Conservation (phyloP, 768 basidiomycete genomes). For the Trametes punicea region DNA sequence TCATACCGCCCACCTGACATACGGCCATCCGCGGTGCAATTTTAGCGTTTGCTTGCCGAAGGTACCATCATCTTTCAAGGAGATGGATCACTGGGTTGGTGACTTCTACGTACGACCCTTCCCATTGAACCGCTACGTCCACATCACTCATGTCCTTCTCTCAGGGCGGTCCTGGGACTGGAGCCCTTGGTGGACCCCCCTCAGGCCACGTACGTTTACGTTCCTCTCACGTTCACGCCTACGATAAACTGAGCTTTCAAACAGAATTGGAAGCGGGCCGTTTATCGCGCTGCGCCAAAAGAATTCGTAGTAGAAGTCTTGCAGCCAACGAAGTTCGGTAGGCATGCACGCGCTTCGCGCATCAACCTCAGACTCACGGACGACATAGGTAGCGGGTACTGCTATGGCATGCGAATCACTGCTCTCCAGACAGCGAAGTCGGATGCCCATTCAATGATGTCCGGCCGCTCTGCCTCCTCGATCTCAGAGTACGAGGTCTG, state of each 20-base stretch:
- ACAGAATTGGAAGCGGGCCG: slow-evolving; percentile 60
- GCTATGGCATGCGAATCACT: slow-evolving; percentile 61
- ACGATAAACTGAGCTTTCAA: not conserved
- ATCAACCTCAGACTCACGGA: slow-evolving; percentile 2
- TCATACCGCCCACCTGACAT: slow-evolving; percentile 12
- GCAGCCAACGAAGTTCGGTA: slow-evolving; percentile 51
- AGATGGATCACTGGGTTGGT: slow-evolving; percentile 4
- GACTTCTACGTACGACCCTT: slow-evolving; percentile 13
- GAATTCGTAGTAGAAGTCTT: slow-evolving; percentile 60
- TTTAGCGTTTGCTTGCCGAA: slow-evolving; percentile 5
- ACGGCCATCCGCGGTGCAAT: not conserved
- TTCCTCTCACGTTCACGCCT: not conserved
- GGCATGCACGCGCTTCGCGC: slow-evolving; percentile 1
- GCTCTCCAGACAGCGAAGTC: slow-evolving; percentile 35
- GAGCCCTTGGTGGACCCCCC: slow-evolving; percentile 23
- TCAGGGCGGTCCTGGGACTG: slow-evolving; percentile 23
- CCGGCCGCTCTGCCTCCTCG: slow-evolving; percentile 23
- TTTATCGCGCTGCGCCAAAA: slow-evolving; percentile 55
- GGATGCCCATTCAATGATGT: slow-evolving; percentile 12
- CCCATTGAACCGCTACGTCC: slow-evolving; percentile 8
- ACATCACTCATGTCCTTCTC: slow-evolving; percentile 12
- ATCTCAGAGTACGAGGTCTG: slow-evolving; percentile 65
- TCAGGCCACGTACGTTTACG: slow-evolving; percentile 18
- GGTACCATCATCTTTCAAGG: not conserved
- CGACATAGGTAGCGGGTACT: slow-evolving; percentile 46